phyloP scores from a whole-genome alignment of 2,329 filamentous ascomycete genomes.

The Pyrenochaeta sp. region DNA sequence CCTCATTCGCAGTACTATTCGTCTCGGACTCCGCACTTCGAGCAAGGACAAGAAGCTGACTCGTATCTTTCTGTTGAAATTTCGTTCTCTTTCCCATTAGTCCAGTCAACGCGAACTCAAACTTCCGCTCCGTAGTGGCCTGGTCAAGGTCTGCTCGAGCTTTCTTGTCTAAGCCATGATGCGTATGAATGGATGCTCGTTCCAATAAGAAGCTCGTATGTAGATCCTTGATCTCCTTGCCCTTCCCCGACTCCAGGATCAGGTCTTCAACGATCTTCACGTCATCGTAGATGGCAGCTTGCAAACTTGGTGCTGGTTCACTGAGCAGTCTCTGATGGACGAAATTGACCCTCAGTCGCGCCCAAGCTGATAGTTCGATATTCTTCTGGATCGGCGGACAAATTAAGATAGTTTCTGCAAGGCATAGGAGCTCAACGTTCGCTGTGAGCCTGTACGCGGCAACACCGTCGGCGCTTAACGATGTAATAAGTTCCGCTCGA shows the following conservation, averaged over 20 bases:
- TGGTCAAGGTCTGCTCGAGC: slow-evolving; percentile 75
- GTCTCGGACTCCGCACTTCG: slow-evolving; percentile 65
- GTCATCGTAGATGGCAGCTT: slow-evolving; percentile 68
- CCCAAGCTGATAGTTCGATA: slow-evolving; percentile 64
- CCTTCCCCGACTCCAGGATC: slow-evolving; percentile 34
- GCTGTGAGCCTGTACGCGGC: slow-evolving; percentile 86
- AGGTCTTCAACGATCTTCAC: slow-evolving; percentile 63
- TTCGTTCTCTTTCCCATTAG: slow-evolving; percentile 84
- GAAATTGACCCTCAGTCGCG: slow-evolving; percentile 75
- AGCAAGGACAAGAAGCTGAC: slow-evolving; percentile 90
- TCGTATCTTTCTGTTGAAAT: slow-evolving; percentile 80
- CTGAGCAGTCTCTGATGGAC: slow-evolving; percentile 74
- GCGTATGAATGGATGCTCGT: slow-evolving; percentile 80
- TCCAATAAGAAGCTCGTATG: slow-evolving; percentile 78
- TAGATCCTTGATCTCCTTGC: slow-evolving; percentile 33
- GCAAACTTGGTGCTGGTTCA: slow-evolving; percentile 68
- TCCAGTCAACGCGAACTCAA: slow-evolving; percentile 85
- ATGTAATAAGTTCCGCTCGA: slow-evolving; percentile 68
- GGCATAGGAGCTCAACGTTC: slow-evolving; percentile 80
- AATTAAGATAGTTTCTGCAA: slow-evolving; percentile 71
- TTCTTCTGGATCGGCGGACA: slow-evolving; percentile 58
- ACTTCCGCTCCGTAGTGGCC: slow-evolving; percentile 72
- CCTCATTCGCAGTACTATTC: slow-evolving; percentile 21
- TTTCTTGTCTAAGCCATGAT: slow-evolving; percentile 81
- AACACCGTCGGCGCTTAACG: slow-evolving; percentile 82